Evolutionary conservation across 345 rosid genomes (phyloP).

Genomic region (Populus simonii): DNA sequence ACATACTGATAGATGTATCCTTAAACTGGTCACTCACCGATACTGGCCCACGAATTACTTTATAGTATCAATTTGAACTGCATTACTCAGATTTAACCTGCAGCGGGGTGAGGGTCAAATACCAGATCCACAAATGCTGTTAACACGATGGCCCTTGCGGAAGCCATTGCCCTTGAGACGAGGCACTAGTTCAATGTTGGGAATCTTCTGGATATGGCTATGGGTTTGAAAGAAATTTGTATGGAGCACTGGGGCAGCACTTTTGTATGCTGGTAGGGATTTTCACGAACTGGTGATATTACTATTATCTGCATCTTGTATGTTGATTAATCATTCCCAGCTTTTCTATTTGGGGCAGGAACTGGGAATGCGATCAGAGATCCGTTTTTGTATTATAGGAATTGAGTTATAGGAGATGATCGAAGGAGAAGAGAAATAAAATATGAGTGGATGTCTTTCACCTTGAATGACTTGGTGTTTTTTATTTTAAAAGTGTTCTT

Average conservation of each 20-base stretch:
- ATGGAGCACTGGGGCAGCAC: neutral
- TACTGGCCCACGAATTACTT: slow-evolving; percentile 30
- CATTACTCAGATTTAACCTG: slow-evolving; percentile 18
- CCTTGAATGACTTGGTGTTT: neutral
- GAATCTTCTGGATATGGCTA: neutral
- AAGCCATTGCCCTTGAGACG: neutral
- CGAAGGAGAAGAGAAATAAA: neutral
- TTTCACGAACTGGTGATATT: neutral
- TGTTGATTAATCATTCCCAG: too few species aligned
- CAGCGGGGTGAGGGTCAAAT: slow-evolving; percentile 1
- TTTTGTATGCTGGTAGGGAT: neutral
- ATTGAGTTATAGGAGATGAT: neutral
- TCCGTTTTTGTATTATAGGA: neutral
- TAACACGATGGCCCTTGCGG: neutral
- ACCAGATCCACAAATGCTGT: neutral
- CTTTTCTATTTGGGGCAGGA: neutral
- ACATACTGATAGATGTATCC: slow-evolving; percentile 37
- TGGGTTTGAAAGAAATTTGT: neutral
- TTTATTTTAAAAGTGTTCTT: too few species aligned
- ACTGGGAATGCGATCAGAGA: neutral
- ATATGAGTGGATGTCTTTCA: neutral
- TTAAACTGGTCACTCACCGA: slow-evolving; percentile 25
- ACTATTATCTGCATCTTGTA: neutral
- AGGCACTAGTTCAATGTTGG: neutral
- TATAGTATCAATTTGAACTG: slow-evolving; percentile 18